Conservation (phyloP, 768 basidiomycete genomes). For the Suillus plorans region DNA sequence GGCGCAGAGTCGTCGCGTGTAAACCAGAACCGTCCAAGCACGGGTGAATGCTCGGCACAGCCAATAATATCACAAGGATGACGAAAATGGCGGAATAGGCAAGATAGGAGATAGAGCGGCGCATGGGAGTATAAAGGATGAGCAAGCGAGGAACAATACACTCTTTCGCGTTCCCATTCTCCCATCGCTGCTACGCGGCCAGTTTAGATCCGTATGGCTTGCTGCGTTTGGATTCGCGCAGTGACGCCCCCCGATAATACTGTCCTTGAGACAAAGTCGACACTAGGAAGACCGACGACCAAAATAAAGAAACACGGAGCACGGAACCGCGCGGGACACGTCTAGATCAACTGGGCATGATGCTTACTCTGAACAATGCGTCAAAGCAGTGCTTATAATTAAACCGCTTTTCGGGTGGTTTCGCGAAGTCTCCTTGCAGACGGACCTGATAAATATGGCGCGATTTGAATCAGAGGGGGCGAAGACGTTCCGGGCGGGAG, state of each 20-base stretch:
- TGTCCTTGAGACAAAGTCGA: background rate
- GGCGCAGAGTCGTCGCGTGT: background rate
- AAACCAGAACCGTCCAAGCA: background rate
- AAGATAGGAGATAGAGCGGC: background rate
- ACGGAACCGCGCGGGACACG: background rate
- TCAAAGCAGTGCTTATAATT: slow-evolving; percentile 91
- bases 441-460: slow-evolving; percentile 48
- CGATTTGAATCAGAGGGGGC: background rate
- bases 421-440: slow-evolving; percentile 88
- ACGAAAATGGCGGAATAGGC: background rate
- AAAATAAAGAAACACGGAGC: background rate
- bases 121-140: background rate
- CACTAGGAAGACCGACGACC: background rate
- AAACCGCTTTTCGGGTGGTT: slow-evolving; percentile 83
- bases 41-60: background rate
- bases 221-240: background rate
- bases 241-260: background rate
- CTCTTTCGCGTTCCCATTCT: background rate
- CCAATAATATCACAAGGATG: background rate
- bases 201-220: background rate
- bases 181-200: background rate
- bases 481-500: background rate
- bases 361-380: slow-evolving; percentile 77
- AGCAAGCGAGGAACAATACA: background rate
- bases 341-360: background rate